A percentile compares a stretch with the other conserved stretches of the same genome.
Conservation (phyloP, 2,329 filamentous ascomycete species). For the Penicillium aurantiogriseum region DNA sequence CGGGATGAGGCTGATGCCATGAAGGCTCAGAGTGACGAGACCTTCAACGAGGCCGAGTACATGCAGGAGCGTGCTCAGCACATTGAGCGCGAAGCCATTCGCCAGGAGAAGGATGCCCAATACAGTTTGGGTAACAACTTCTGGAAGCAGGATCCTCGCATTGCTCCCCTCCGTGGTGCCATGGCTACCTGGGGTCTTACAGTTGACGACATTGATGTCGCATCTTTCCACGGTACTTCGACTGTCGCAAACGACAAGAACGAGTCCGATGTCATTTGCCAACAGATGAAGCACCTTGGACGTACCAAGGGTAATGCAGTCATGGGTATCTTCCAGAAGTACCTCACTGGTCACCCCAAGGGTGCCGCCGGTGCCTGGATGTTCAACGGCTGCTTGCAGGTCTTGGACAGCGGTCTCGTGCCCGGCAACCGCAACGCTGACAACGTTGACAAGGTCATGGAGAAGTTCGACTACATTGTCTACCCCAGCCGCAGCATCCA, state of each 20-base stretch:
- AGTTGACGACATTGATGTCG: slow-evolving; percentile 89
- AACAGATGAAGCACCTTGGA: slow-evolving; percentile 92
- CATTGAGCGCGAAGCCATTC: slow-evolving; percentile 80
- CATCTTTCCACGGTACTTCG: slow-evolving; percentile 97
- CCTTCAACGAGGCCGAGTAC: slow-evolving; percentile 81
- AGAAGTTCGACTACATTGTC: slow-evolving; percentile 96
- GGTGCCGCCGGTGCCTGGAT: slow-evolving; percentile 99
- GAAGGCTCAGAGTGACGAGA: slow-evolving; percentile 68
- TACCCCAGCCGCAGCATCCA: slow-evolving; percentile 94
- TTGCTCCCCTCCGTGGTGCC: slow-evolving; percentile 92
- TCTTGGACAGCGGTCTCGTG: slow-evolving; percentile 88
- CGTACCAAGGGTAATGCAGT: slow-evolving; percentile 95
- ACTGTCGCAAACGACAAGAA: slow-evolving; percentile 99
- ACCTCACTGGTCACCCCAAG: slow-evolving; percentile 97
- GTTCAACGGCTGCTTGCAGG: slow-evolving; percentile 97
- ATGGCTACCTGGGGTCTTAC: slow-evolving; percentile 97
- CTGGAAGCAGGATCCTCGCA: slow-evolving; percentile 93
- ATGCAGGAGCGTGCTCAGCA: slow-evolving; percentile 79
- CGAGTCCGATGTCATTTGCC: slow-evolving; percentile 94
- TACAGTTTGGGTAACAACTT: slow-evolving; percentile 96
- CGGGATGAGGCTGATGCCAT: slow-evolving; percentile 91
- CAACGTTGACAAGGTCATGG: slow-evolving; percentile 94
- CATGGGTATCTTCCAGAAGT: slow-evolving; percentile 98
- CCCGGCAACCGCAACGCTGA: slow-evolving; percentile 97
- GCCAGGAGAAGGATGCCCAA: slow-evolving; percentile 91